Evolutionary conservation across 2,329 filamentous ascomycete genomes (phyloP).

Genomic region (Exophiala viscosa): DNA sequence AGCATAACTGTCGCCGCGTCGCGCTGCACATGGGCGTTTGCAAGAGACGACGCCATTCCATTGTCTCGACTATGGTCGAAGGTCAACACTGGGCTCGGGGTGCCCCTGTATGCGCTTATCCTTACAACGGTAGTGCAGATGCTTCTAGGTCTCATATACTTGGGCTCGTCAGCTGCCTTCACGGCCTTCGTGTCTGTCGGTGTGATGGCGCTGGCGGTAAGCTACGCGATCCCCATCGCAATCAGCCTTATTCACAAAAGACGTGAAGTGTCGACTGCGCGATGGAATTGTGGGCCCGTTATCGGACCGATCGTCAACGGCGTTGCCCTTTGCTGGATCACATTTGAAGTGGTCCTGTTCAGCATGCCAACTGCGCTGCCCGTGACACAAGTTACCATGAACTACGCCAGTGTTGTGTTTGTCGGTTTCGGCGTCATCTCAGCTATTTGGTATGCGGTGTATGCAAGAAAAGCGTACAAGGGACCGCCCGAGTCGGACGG

Average conservation of each 20-base stretch:
- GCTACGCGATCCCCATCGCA: slow-evolving; percentile 55
- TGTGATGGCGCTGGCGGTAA: slow-evolving; percentile 54
- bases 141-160: slow-evolving; percentile 49
- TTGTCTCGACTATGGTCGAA: slow-evolving; percentile 55
- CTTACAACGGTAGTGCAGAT: slow-evolving; percentile 55
- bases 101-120: slow-evolving; percentile 67
- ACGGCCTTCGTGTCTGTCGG: slow-evolving; percentile 53
- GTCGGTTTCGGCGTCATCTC: slow-evolving; percentile 52
- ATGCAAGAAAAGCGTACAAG: slow-evolving; percentile 47
- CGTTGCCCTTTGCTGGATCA: slow-evolving; percentile 50
- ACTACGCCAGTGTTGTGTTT: slow-evolving; percentile 58
- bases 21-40: slow-evolving; percentile 62
- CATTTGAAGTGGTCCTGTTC: slow-evolving; percentile 53
- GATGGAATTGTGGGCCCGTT: slow-evolving; percentile 45
- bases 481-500: slow-evolving; percentile 37
- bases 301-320: slow-evolving; percentile 47
- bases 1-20: slow-evolving; percentile 52
- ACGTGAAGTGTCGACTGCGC: slow-evolving; percentile 46
- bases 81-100: slow-evolving; percentile 58
- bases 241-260: slow-evolving; percentile 49
- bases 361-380: slow-evolving; percentile 53
- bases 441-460: slow-evolving; percentile 49
- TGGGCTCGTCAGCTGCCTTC: slow-evolving; percentile 48
- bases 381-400: slow-evolving; percentile 52
- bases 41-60: slow-evolving; percentile 69